A percentile compares a stretch with the other conserved stretches of the same genome.
Evolutionary conservation across 495 filamentous ascomycete species (phyloP).

Genomic region (Aspergillus campestris): DNA sequence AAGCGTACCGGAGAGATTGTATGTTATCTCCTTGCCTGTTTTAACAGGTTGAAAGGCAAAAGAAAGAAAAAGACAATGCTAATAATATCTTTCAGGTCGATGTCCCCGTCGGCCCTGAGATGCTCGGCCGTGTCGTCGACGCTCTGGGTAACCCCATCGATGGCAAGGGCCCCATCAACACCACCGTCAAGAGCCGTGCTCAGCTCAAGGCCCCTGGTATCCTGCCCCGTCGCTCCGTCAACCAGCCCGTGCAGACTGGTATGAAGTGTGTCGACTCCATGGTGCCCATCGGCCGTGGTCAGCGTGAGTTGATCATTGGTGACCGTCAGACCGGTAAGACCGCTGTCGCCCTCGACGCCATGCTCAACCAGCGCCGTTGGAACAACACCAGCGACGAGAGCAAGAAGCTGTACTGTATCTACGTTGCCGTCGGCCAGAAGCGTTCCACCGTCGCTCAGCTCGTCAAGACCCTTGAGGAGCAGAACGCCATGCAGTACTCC

Average conservation of each 20-base stretch:
- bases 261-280: slow-evolving; percentile 99
- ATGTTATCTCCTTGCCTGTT: slow-evolving; percentile 31
- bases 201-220: slow-evolving; percentile 99
- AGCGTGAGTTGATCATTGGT: slow-evolving; percentile 99
- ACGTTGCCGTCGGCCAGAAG: slow-evolving; percentile 99
- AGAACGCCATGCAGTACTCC: slow-evolving; percentile 98
- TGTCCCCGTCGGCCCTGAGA: slow-evolving; percentile 84
- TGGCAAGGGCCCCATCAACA: slow-evolving; percentile 93
- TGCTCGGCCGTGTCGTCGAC: slow-evolving; percentile 97
- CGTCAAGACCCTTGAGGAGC: slow-evolving; percentile 99
- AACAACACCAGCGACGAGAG: slow-evolving; percentile 79
- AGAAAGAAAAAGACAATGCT: slow-evolving; percentile 4
- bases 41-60: not conserved
- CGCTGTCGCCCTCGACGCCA: slow-evolving; percentile 95
- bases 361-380: slow-evolving; percentile 99
- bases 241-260: slow-evolving; percentile 97
- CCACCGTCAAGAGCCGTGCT: slow-evolving; percentile 87
- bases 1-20: slow-evolving; percentile 99
- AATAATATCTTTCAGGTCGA: slow-evolving; percentile 61
- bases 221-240: slow-evolving; percentile 91
- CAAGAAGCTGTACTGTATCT: slow-evolving; percentile 99
- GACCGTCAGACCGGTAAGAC: slow-evolving; percentile 99
- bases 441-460: slow-evolving; percentile 98
- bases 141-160: slow-evolving; percentile 98
- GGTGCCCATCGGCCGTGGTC: slow-evolving; percentile 99